Evolutionary conservation across 768 basidiomycete species (phyloP).

Genomic region (Imleria badia): DNA sequence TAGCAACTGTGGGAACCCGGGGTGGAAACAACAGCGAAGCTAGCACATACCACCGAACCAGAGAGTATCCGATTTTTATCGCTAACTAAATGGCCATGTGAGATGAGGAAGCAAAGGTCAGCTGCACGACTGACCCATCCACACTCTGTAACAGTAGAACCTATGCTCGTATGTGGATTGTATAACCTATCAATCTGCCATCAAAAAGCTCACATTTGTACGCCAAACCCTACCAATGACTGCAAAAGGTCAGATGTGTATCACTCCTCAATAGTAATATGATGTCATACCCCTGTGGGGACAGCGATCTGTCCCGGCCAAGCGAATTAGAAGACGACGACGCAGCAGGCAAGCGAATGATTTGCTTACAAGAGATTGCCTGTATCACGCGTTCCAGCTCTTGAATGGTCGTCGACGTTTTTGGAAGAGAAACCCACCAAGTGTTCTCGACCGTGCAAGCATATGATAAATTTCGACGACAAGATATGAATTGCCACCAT

Average conservation of each 20-base stretch:
- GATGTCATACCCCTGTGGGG: background rate
- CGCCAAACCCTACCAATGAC: background rate
- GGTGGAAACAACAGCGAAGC: background rate
- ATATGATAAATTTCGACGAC: background rate
- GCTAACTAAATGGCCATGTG: background rate
- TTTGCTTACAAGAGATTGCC: background rate
- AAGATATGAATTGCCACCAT: slow-evolving; percentile 3
- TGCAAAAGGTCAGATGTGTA: background rate
- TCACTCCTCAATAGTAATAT: background rate
- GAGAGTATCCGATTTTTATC: background rate
- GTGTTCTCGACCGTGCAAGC: background rate
- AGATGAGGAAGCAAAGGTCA: background rate
- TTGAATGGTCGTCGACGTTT: background rate
- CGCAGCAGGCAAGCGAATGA: no score
- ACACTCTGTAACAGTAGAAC: slow-evolving; percentile 3
- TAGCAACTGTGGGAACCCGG: background rate
- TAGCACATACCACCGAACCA: background rate
- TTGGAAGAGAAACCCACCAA: background rate
- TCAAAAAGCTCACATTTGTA: background rate
- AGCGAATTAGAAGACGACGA: background rate
- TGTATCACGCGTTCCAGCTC: background rate
- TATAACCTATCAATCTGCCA: background rate
- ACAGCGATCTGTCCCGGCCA: background rate
- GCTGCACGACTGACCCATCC: background rate
- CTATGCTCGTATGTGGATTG: background rate